phyloP scores from a whole-genome alignment of 139 green algal species.

The Chlamydomonas sphaeroides region DNA sequence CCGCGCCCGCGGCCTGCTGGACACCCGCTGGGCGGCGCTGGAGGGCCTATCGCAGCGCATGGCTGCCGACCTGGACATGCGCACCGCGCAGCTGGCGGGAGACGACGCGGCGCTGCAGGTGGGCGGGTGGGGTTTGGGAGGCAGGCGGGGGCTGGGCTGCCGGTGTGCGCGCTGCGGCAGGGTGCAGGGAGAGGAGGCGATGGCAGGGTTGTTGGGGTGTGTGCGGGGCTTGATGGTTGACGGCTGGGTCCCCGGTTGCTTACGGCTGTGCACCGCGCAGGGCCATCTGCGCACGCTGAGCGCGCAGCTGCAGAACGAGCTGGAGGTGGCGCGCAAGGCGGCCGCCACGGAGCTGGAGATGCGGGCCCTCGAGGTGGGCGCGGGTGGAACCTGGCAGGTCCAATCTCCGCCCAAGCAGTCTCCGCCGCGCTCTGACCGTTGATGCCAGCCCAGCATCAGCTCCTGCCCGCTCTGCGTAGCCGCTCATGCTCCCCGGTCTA shows the following conservation, averaged over 20 bases:
- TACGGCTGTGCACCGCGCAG: no score
- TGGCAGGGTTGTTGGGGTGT: no score
- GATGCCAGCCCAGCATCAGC: no score
- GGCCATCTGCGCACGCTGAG: not conserved
- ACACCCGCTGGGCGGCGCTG: slow-evolving; percentile 11
- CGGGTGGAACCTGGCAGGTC: no score
- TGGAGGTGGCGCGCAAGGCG: not conserved
- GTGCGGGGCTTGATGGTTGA: no score
- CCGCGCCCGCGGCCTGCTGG: slow-evolving; percentile 16
- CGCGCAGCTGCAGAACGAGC: slow-evolving; percentile 14
- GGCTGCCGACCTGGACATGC: slow-evolving; percentile 12
- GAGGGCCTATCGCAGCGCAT: slow-evolving; percentile 4
- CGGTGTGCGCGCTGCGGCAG: not conserved
- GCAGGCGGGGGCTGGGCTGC: no score
- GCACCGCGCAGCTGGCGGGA: not conserved
- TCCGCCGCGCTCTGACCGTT: no score
- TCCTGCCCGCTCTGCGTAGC: no score
- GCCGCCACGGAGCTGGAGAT: not conserved
- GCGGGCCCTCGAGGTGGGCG: not conserved
- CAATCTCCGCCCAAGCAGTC: no score
- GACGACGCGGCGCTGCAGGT: slow-evolving; percentile 18
- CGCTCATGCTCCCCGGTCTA: not conserved
- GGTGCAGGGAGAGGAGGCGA: no score
- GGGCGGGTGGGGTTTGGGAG: no score
- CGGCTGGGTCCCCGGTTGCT: no score